Percentiles rank a stretch among this genome's conserved stretches.
Conservation (phyloP, 139 green algal genomes). For the Trebouxia sp. region DNA sequence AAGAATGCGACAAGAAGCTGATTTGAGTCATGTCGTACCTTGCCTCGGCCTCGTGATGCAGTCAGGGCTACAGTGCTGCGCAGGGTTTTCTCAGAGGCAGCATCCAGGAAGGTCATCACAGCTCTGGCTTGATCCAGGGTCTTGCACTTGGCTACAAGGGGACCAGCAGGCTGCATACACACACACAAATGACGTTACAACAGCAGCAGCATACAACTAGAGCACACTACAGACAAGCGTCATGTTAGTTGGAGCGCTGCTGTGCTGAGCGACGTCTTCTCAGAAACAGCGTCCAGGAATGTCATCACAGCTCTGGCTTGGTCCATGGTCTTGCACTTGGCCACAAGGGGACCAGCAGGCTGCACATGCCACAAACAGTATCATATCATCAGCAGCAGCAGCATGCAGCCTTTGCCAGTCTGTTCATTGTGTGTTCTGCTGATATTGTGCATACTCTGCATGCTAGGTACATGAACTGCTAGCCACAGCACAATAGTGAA, state of each 20-base stretch:
- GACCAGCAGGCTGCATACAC: constrained; percentile 56
- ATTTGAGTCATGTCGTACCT: constrained; percentile 46
- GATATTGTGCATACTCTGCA: too few relatives aligned
- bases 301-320: constrained; percentile 93
- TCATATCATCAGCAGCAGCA: too few relatives aligned
- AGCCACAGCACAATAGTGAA: too few relatives aligned
- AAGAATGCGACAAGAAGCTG: background rate
- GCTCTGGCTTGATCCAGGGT: constrained; percentile 88
- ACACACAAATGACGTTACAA: too few relatives aligned
- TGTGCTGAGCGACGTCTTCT: constrained; percentile 95
- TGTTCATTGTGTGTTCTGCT: too few relatives aligned
- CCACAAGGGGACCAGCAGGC: constrained; percentile 62
- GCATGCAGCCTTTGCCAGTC: too few relatives aligned
- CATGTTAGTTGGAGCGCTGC: too few relatives aligned
- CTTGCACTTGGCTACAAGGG: constrained; percentile 59
- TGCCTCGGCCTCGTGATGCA: constrained; percentile 88
- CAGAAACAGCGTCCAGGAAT: constrained; percentile 93
- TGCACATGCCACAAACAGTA: too few relatives aligned
- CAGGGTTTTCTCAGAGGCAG: constrained; percentile 95
- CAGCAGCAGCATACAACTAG: too few relatives aligned
- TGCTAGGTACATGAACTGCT: too few relatives aligned
- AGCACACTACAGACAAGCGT: too few relatives aligned
- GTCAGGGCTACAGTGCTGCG: constrained; percentile 94
- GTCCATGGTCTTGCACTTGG: constrained; percentile 65
- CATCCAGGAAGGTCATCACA: constrained; percentile 96